phyloP scores from a whole-genome alignment of 257 asterid genomes.

The Fraxinus americana region DNA sequence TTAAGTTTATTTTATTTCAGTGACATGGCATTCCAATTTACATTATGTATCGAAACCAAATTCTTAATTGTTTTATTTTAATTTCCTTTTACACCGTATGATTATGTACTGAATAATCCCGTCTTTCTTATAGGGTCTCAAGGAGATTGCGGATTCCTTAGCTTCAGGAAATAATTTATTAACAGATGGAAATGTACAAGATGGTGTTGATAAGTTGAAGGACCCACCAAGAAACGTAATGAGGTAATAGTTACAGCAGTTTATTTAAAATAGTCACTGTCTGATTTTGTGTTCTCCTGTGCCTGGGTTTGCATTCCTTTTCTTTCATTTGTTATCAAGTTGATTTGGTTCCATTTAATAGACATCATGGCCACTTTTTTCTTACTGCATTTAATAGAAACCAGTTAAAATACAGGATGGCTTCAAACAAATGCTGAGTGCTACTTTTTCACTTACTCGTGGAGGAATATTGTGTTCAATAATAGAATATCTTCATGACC shows the following conservation, averaged over 20 bases:
- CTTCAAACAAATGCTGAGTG: slow-evolving; percentile 42
- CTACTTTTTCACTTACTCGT: not conserved
- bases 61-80: no score
- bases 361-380: not conserved
- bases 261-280: not conserved
- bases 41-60: not conserved
- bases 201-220: slow-evolving; percentile 36
- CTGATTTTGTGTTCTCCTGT: not conserved
- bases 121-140: slow-evolving; percentile 58
- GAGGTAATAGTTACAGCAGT: slow-evolving; percentile 37
- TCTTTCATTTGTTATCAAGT: not conserved
- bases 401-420: slow-evolving; percentile 42
- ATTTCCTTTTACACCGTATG: no score
- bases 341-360: not conserved
- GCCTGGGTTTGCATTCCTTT: not conserved
- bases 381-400: not conserved
- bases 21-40: not conserved
- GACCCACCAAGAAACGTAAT: slow-evolving; percentile 30
- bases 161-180: slow-evolving; percentile 32
- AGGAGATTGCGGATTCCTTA: slow-evolving; percentile 51
- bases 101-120: not conserved
- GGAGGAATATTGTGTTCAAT: slow-evolving; percentile 1
- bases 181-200: slow-evolving; percentile 46
- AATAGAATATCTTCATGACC: slow-evolving; percentile 22
- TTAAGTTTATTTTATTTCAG: not conserved